These are phyloP conservation scores for Castanea sativa DNA, from an alignment of 306 rosid species.

Conservation along the genomic window DNA sequence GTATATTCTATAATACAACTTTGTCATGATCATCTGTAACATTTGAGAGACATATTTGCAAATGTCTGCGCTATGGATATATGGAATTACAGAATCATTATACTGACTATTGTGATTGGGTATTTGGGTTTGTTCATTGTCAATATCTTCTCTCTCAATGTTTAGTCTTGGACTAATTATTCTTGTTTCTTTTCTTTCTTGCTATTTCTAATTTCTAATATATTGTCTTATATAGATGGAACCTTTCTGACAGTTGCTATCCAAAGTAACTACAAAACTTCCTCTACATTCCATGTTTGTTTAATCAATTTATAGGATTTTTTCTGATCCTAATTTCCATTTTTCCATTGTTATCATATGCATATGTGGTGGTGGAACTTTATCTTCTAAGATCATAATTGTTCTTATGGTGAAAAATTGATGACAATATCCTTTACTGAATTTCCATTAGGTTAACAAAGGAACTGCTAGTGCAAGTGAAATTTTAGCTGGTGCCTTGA, in stretches of 20 bases:
- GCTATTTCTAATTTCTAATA: background rate
- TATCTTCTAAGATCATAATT: background rate
- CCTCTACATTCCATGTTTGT: background rate
- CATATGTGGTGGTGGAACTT: background rate
- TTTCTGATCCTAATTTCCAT: background rate
- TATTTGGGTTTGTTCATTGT: background rate
- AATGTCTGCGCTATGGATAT: background rate
- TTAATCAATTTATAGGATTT: background rate
- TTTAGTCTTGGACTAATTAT: background rate
- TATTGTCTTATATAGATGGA: background rate
- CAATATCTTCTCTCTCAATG: background rate
- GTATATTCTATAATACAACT: background rate
- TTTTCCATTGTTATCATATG: background rate
- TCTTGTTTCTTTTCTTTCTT: background rate
- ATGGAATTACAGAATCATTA: background rate
- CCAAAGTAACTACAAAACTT: background rate
- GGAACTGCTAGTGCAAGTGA: slow-evolving; percentile 99
- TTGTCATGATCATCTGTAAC: background rate
- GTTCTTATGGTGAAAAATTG: background rate
- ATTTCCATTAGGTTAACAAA: slow-evolving; percentile 71
- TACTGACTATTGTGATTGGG: background rate
- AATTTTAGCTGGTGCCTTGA: slow-evolving; percentile 94
- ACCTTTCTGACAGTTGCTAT: background rate
- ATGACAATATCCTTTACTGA: slow-evolving; percentile 10
- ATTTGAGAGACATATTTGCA: background rate